A percentile compares a stretch with the other conserved stretches of the same genome.
These are phyloP conservation scores for Crithidia expoeki DNA, from an alignment of 208 protist species.

Conservation along the genomic window DNA sequence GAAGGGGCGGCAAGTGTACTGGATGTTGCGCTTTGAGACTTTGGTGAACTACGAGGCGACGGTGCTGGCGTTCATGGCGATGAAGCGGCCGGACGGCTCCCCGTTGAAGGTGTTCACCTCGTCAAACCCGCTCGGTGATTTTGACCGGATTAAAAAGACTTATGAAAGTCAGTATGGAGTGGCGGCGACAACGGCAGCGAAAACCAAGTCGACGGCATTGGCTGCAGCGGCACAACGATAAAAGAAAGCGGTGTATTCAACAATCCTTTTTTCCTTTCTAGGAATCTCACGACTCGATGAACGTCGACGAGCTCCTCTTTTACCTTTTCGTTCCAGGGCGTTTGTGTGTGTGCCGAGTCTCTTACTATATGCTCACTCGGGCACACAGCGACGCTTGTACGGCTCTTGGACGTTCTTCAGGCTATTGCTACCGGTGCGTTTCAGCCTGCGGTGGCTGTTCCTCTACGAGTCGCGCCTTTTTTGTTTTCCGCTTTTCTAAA, in stretches of 20 bases:
- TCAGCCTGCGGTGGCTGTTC: too few relatives aligned
- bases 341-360: too few relatives aligned
- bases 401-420: too few relatives aligned
- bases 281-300: too few relatives aligned
- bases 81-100: slow-evolving; percentile 9
- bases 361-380: too few relatives aligned
- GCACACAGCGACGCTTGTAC: too few relatives aligned
- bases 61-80: slow-evolving; percentile 6
- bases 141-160: background rate
- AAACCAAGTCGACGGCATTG: background rate
- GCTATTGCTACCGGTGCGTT: too few relatives aligned
- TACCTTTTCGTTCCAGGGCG: too few relatives aligned
- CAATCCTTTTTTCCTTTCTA: too few relatives aligned
- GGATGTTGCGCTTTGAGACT: slow-evolving; percentile 12
- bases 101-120: slow-evolving; percentile 5
- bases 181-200: background rate
- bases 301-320: too few relatives aligned
- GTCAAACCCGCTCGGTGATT: background rate
- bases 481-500: too few relatives aligned
- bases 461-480: too few relatives aligned
- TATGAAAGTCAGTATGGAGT: background rate
- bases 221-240: background rate
- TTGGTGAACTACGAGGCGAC: slow-evolving; percentile 7
- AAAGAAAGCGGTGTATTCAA: background rate
- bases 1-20: slow-evolving; percentile 6